Base-by-base conservation (phyloP, 345 rosid species). In the Anastatica hierochuntica region DNA sequence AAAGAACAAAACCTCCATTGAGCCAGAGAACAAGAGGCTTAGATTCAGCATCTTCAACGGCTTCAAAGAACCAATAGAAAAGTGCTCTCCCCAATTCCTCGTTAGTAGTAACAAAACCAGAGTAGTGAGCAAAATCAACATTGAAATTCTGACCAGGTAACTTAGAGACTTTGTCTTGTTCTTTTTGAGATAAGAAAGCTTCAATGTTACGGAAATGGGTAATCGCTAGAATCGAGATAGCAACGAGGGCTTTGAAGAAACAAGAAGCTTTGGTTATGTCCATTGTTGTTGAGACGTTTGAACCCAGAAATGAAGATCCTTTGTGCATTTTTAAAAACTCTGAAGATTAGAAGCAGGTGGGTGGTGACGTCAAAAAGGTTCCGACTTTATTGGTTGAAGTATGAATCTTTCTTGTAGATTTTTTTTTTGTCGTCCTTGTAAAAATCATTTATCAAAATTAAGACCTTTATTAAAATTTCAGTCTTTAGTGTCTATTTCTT, bases 11-110 rank as follows among this genome's bases (percentile, higher is more conserved):
- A 84, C 90, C 92, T 81, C 92, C 90, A 61, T 75, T 85, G 64
- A 89, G 88, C 95, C 97, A 85, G 58, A 89, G 95, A 54, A 89
- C 60, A 51, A 89, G 78, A 64, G 95, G 97, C 75, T 83, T 85
- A 48, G 95, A 85, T 46, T 66, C 71, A 49, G 97, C 81, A 44
- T 85, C 88, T 50, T 79, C 82, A 8, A 23, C 72, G 35, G 95
- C 94, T 59, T 90, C 95, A 43, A 81, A 39, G 52, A 90, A 60
- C 98, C 96, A 90, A 41, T 87, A 90, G 40, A 90, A 90, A 23
- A 90, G 74, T 45, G 95, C 81, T 75, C 80, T 79, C 41, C 89
- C 96, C 8, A 68, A 61, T 47, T 66, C 60, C 51, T 84, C 64
- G 56, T 82, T 80, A 56, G 86, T 89, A 10, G 83, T 75, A 27